These are phyloP conservation scores for Ploettnerulaceae sp. DNA, from an alignment of 2,329 filamentous ascomycete species.

Conservation along the genomic window DNA sequence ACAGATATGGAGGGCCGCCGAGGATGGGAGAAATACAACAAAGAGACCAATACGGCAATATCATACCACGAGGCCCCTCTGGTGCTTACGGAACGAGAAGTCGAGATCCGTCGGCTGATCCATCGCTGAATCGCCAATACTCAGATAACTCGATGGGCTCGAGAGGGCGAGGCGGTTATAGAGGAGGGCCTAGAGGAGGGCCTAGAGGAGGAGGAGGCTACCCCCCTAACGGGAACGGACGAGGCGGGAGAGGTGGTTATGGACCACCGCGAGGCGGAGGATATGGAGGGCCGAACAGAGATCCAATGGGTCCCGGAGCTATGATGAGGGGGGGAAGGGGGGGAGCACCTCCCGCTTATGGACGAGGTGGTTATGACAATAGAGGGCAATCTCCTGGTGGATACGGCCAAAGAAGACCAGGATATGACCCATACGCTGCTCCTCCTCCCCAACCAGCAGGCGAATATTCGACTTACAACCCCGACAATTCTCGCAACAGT, in stretches of 20 bases:
- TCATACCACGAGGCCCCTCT: conserved; percentile 33
- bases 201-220: conserved; percentile 43
- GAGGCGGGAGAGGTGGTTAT: conserved; percentile 45
- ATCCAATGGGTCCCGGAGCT: conserved; percentile 33
- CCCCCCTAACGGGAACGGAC: conserved; percentile 36
- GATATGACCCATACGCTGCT: conserved; percentile 16
- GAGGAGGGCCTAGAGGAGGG: conserved; percentile 23
- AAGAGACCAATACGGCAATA: conserved; percentile 63
- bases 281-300: conserved; percentile 33
- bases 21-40: conserved; percentile 32
- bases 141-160: conserved; percentile 28
- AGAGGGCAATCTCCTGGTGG: conserved; percentile 14
- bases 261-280: conserved; percentile 28
- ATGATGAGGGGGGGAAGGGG: conserved; percentile 42
- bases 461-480: conserved; percentile 29
- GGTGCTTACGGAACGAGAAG: conserved; percentile 39
- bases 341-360: conserved; percentile 39
- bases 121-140: conserved; percentile 43
- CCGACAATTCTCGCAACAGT: conserved; percentile 29
- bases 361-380: conserved; percentile 22
- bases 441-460: conserved; percentile 15
- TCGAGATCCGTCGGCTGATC: conserved; percentile 43
- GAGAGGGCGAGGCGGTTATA: conserved; percentile 28
- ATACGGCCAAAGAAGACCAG: conserved; percentile 25
- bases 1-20: conserved; percentile 21